phyloP scores from a whole-genome alignment of 2,329 filamentous ascomycete genomes.

The Pseudocercospora pini-densiflorae region DNA sequence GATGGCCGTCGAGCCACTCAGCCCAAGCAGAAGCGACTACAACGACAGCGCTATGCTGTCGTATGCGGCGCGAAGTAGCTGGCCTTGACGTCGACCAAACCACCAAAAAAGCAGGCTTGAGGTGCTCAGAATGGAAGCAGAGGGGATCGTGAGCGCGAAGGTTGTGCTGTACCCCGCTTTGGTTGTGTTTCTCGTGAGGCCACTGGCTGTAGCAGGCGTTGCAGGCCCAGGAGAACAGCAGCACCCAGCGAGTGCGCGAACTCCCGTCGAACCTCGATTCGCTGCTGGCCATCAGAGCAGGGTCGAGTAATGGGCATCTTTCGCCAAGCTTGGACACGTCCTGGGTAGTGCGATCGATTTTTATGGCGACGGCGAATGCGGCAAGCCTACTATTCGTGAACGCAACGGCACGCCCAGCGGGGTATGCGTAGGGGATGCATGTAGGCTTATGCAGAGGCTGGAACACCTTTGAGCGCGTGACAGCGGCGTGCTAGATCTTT shows the following conservation, averaged over 20 bases:
- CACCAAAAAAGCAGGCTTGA: slow-evolving; percentile 26
- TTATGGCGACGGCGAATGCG: slow-evolving; percentile 2
- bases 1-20: slow-evolving; percentile 11
- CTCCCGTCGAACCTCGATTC: slow-evolving; percentile 14
- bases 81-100: slow-evolving; percentile 27
- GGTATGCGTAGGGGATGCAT: slow-evolving; percentile 18
- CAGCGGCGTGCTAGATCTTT: slow-evolving; percentile 16
- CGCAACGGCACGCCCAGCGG: slow-evolving; percentile 23
- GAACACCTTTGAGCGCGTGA: slow-evolving; percentile 22
- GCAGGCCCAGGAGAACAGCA: slow-evolving; percentile 12
- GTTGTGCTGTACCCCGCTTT: slow-evolving; percentile 17
- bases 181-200: slow-evolving; percentile 9
- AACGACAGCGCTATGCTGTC: slow-evolving; percentile 20
- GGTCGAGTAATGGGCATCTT: slow-evolving; percentile 16
- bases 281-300: slow-evolving; percentile 15
- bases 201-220: slow-evolving; percentile 8
- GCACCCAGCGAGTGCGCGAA: slow-evolving; percentile 11
- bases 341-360: slow-evolving; percentile 6
- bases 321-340: slow-evolving; percentile 14
- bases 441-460: slow-evolving; percentile 21
- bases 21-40: slow-evolving; percentile 11
- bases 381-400: slow-evolving; percentile 12
- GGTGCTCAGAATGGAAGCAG: slow-evolving; percentile 15
- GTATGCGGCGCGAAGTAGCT: slow-evolving; percentile 28
- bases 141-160: slow-evolving; percentile 19